These are phyloP conservation scores for Ophiocordyceps camponoti-saundersi DNA, from an alignment of 2,329 filamentous ascomycete species.

Conservation along the genomic window DNA sequence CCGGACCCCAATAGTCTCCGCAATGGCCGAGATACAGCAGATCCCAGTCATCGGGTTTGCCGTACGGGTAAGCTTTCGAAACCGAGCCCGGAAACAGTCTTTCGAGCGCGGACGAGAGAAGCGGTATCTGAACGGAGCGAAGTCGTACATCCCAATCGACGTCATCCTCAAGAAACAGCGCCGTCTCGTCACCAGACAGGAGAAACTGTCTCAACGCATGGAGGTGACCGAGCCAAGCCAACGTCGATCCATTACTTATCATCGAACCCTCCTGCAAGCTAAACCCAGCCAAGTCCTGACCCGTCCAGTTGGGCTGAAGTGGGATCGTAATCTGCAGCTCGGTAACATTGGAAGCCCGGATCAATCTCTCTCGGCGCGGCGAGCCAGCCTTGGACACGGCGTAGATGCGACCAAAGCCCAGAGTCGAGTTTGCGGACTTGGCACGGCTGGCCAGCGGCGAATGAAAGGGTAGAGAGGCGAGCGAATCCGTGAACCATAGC, in stretches of 20 bases:
- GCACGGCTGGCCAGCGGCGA: not conserved
- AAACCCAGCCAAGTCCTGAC: not conserved
- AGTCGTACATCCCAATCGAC: not conserved
- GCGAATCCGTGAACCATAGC: too few species aligned
- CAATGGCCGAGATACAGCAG: not conserved
- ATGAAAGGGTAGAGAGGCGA: not conserved
- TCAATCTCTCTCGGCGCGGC: not conserved
- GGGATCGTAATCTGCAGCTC: not conserved
- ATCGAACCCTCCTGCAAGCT: not conserved
- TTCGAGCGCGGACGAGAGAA: not conserved
- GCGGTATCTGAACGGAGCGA: not conserved
- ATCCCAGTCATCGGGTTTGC: not conserved
- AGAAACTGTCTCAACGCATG: not conserved
- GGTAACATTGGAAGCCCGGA: not conserved
- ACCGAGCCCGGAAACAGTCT: not conserved
- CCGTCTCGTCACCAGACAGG: not conserved
- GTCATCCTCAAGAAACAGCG: not conserved
- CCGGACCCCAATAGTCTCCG: not conserved
- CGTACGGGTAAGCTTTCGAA: not conserved
- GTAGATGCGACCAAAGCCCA: not conserved
- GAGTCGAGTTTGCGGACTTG: not conserved
- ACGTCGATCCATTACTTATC: not conserved
- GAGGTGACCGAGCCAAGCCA: not conserved
- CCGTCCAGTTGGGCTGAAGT: not conserved
- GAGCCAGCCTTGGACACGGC: not conserved